Evolutionary conservation across 176 grass and related monocot genomes (phyloP), one percentile per base, ranked within the genome.

Genomic region (Aegilops longissima): DNA sequence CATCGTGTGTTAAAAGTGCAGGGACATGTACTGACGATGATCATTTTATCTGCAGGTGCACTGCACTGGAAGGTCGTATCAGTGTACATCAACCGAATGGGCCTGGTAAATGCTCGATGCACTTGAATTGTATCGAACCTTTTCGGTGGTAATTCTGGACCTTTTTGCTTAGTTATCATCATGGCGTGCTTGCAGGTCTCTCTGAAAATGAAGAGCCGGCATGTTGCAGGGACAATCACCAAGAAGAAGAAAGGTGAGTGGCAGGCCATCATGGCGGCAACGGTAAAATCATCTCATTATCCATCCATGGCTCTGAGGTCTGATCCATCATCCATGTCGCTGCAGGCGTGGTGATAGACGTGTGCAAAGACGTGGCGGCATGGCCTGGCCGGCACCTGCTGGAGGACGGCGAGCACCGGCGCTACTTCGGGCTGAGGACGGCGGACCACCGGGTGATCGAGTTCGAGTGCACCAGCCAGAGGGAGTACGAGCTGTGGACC

Each of bases 171-270:
- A 75, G 5, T 3, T 85, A 2, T 3, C 80, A 69, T 52, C 21
- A 73, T 54, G 62, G 33, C 14, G 6, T 70, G 34, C 61, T 27
- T 80, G 49, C 66, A 98, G 93, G 96, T 96, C 25, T 91, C 78
- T 77, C 77, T 96, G 8, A 99, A 99, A 88, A 99, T 94, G 94
- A 99, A 99, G 87, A 99, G 97, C 66, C 88, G 84, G 80, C 97
- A 99, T 85, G 90, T 94, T 4, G 97, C 90, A 0, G 97, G 97
- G 82, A 94, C 97, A 5, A 94, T 99, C 70, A 99, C 92, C 61
- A 99, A 99, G 86, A 99, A 99, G 90, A 99, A 99, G 73, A 99
- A 99, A 84, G 90, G 94, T 93, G 86, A 90, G 88, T 71, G 12
- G 6, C 52, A 14, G 6, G 4, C 77, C 49, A 66, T 25, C 67